Evolutionary conservation across 305 asterid genomes (phyloP), one percentile per base, ranked within the genome.

Genomic region (Rubia tinctorum): DNA sequence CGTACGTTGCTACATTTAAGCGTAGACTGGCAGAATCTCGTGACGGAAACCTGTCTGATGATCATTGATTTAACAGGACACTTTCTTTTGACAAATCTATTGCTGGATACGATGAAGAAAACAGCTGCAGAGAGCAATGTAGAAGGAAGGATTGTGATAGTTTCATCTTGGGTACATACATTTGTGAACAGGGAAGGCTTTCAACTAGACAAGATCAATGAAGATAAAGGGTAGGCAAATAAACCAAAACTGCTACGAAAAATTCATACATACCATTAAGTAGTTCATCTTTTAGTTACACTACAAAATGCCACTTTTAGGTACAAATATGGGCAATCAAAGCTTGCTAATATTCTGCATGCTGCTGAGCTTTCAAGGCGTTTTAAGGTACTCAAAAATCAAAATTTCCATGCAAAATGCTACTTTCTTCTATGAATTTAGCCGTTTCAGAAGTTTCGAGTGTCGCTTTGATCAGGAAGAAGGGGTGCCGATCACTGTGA

Each of bases 21-120:
- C 20, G 27, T 6, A 20, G 0, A 18, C 11, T 7, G 11, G 7
- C 47, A 49, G 2, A 13, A 22, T 56, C 62, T 5, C 20, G 58
- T 10, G 39, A 3, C 39, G 3, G 39, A 34, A 34, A 3, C 47
- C 47, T 34, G 39, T 34, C 18, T 56, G 51, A 34, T 55, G 20
- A 44, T 34, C 22, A 47, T 10, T 59, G 27, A 11, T 66, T 61
- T 81, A 60, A 4, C 77, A 91, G 97, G 97, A 44, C 97, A 91
- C 85, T 91, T 91, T 88, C 78, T 88, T 86, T 84, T 91, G 88
- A 87, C 97, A 2, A 89, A 82, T 82, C 90, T 92, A 45, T 88
- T 92, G 80, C 89, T 90, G 10, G 89, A 88, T 70, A 82, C 85
- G 84, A 92, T 92, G 96, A 92, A 87, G 72, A 88, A 81, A 20